phyloP scores from a whole-genome alignment of 2,329 filamentous ascomycete species.

The Aureobasidium melanogenum region DNA sequence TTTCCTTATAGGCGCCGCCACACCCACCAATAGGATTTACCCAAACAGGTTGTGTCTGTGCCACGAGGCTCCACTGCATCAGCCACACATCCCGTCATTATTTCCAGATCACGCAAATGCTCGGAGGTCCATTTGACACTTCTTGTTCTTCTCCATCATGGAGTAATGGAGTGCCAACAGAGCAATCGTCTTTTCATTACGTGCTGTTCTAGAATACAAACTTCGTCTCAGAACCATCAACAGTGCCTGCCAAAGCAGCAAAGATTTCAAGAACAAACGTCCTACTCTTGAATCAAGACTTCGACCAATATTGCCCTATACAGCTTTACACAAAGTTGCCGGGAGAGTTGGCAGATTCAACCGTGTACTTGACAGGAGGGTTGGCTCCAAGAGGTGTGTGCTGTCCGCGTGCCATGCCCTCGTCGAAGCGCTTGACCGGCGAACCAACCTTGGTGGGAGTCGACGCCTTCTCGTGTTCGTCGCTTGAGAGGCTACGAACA shows the following conservation, averaged over 20 bases:
- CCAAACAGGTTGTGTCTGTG: not conserved
- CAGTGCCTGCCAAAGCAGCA: not conserved
- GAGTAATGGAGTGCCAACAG: not conserved
- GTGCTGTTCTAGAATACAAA: not conserved
- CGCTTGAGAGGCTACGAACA: not conserved
- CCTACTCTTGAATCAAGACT: not conserved
- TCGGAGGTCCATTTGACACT: too few relatives aligned
- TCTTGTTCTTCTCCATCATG: not conserved
- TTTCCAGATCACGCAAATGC: not conserved
- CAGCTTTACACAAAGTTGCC: not conserved
- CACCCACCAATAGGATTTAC: not conserved
- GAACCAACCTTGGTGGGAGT: not conserved
- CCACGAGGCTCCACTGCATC: not conserved
- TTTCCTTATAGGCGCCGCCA: conserved; percentile 4
- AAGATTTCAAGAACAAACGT: not conserved
- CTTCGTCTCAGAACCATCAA: not conserved
- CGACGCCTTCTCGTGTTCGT: conserved; percentile 6
- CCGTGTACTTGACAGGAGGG: not conserved
- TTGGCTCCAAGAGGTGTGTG: conserved; percentile 7
- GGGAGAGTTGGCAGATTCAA: not conserved
- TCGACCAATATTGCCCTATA: not conserved
- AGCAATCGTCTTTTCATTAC: not conserved
- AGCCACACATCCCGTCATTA: not conserved
- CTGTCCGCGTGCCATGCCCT: not conserved
- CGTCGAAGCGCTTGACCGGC: not conserved